Evolutionary conservation across 148 eudicot species (phyloP).

Genomic region (Rhododendron simsii): DNA sequence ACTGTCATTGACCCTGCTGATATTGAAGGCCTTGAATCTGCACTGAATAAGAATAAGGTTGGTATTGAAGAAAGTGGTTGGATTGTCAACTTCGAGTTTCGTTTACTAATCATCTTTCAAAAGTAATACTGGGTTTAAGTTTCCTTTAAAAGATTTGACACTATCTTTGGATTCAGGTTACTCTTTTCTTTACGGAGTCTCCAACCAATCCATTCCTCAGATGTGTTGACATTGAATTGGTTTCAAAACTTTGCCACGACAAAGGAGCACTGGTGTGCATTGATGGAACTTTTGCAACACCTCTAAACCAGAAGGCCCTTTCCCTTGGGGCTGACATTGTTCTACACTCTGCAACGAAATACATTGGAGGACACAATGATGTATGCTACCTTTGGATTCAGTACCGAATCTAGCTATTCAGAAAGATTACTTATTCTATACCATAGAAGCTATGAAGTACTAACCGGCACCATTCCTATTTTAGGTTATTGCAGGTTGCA

Average conservation of each 20-base stretch:
- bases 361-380: constrained; percentile 74
- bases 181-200: constrained; percentile 77
- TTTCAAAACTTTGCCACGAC: constrained; percentile 70
- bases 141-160: not conserved
- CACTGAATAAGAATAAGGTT: constrained; percentile 60
- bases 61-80: not conserved
- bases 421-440: not conserved
- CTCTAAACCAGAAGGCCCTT: constrained; percentile 83
- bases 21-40: constrained; percentile 54
- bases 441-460: not conserved
- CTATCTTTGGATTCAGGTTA: constrained; percentile 28
- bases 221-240: constrained; percentile 77
- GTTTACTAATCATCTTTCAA: not conserved
- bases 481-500: constrained; percentile 83
- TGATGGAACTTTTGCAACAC: constrained; percentile 90
- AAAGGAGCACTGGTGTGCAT: constrained; percentile 75
- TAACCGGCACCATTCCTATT: not conserved
- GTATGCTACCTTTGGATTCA: constrained; percentile 22
- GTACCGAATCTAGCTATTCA: not conserved
- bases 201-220: constrained; percentile 87
- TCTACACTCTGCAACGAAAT: constrained; percentile 74
- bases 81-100: not conserved
- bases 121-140: too few species aligned
- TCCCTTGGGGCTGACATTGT: constrained; percentile 75
- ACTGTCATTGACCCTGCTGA: constrained; percentile 87